A percentile compares a stretch with the other conserved stretches of the same genome.
These are phyloP conservation scores for Elongisporangium senticosum DNA, from an alignment of 352 stramenopile species.

Conservation along the genomic window DNA sequence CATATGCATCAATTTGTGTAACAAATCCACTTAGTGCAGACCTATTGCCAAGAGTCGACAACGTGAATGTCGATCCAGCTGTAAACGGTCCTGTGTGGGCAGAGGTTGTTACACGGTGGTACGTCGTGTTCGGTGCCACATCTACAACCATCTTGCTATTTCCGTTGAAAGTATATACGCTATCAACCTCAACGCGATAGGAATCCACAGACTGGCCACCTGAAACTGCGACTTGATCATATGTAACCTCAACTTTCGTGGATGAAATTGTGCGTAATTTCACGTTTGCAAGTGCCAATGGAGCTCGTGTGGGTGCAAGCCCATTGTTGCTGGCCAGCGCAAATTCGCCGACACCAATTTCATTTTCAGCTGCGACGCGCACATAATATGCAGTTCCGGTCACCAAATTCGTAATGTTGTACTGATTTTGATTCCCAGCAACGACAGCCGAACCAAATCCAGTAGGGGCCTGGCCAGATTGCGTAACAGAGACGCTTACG, in stretches of 20 bases:
- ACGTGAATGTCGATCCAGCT: conserved; percentile 52
- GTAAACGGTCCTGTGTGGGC: conserved; percentile 65
- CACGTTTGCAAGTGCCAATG: conserved; percentile 44
- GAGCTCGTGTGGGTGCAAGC: conserved; percentile 43
- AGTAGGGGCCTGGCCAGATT: conserved; percentile 23
- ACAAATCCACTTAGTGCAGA: conserved; percentile 47
- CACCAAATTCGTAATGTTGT: conserved; percentile 48
- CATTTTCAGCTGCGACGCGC: conserved; percentile 77
- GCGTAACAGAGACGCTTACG: conserved; percentile 15
- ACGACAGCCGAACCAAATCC: conserved; percentile 34
- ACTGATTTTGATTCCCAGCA: conserved; percentile 9
- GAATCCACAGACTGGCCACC: conserved; percentile 47
- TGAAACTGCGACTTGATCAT: conserved; percentile 51
- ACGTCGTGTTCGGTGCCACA: conserved; percentile 30
- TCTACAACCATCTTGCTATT: conserved; percentile 9
- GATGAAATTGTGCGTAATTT: conserved; percentile 23
- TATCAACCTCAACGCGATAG: conserved; percentile 55
- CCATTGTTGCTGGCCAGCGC: conserved; percentile 19
- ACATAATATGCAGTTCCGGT: conserved; percentile 71
- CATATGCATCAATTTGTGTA: conserved; percentile 40
- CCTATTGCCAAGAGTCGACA: conserved; percentile 37
- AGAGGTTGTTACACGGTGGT: conserved; percentile 60
- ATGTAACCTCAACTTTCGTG: conserved; percentile 43
- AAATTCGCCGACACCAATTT: conserved; percentile 74
- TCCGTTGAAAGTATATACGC: conserved; percentile 24